phyloP scores from a whole-genome alignment of 495 filamentous ascomycete genomes.

The Neurospora tetraspora region DNA sequence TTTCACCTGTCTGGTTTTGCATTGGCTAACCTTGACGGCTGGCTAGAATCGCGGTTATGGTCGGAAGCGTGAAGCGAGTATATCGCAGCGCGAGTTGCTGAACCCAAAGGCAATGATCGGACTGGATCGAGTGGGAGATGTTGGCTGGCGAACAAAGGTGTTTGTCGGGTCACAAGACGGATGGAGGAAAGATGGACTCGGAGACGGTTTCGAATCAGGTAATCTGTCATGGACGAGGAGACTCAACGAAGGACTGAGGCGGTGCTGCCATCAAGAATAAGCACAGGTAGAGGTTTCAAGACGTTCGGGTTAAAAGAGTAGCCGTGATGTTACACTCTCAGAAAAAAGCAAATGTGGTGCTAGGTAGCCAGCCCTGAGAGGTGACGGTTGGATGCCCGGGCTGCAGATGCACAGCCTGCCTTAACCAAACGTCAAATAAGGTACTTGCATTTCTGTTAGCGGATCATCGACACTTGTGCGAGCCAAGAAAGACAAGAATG shows the following conservation, averaged over 20 bases:
- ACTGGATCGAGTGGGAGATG: neutral
- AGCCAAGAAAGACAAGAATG: neutral
- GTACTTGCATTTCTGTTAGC: neutral
- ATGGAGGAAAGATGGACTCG: neutral
- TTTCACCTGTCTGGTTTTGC: neutral
- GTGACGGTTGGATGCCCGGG: neutral
- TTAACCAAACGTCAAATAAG: neutral
- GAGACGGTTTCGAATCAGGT: neutral
- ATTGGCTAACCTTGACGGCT: neutral
- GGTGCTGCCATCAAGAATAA: neutral
- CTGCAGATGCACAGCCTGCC: neutral
- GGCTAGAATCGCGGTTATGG: neutral
- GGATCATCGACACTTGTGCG: neutral
- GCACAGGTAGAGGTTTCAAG: neutral
- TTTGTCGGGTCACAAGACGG: neutral
- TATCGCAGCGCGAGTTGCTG: neutral
- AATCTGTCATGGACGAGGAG: neutral
- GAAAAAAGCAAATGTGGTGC: neutral
- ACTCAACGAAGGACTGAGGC: neutral
- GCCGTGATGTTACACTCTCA: neutral
- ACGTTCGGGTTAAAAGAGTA: neutral
- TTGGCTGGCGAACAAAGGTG: neutral
- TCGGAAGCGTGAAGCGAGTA: neutral
- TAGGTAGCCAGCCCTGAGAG: neutral
- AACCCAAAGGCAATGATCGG: neutral